Percentiles rank a stretch among this genome's conserved stretches.
phyloP scores from a whole-genome alignment of 2,329 filamentous ascomycete genomes.

The Alternaria metachromatica region DNA sequence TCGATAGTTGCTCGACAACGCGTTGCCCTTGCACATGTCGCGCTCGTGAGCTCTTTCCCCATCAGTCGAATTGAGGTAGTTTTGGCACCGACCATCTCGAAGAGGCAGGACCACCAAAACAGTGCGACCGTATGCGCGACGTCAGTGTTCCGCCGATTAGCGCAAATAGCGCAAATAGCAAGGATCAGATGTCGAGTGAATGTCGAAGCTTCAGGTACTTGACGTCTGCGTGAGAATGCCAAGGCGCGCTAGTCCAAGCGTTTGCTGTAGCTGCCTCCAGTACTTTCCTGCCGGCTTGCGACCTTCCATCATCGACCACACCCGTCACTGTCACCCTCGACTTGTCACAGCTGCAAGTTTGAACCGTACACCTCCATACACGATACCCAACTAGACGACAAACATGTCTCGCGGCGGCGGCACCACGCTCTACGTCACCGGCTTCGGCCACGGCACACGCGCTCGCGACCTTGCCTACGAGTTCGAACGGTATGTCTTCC shows the following conservation, averaged over 20 bases:
- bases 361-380: slow-evolving; percentile 8
- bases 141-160: not conserved
- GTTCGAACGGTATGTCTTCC: slow-evolving; percentile 97
- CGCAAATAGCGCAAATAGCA: not conserved
- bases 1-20: not conserved
- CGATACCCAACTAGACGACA: slow-evolving; percentile 21
- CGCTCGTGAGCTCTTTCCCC: not conserved
- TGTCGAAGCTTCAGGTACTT: not conserved
- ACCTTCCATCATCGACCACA: slow-evolving; percentile 22
- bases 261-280: slow-evolving; percentile 14
- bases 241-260: slow-evolving; percentile 16
- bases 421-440: slow-evolving; percentile 96
- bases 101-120: not conserved
- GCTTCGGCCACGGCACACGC: slow-evolving; percentile 98
- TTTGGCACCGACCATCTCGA: not conserved
- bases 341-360: slow-evolving; percentile 20
- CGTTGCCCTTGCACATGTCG: not conserved
- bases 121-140: not conserved
- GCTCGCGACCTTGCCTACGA: slow-evolving; percentile 99
- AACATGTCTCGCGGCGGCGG: slow-evolving; percentile 88
- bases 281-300: slow-evolving; percentile 14
- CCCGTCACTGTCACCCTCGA: slow-evolving; percentile 13
- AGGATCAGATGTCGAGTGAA: not conserved
- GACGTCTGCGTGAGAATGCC: slow-evolving; percentile 10
- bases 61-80: not conserved